Evolutionary conservation across 2,329 filamentous ascomycete species (phyloP).

Genomic region (Aspergillus fischeri): DNA sequence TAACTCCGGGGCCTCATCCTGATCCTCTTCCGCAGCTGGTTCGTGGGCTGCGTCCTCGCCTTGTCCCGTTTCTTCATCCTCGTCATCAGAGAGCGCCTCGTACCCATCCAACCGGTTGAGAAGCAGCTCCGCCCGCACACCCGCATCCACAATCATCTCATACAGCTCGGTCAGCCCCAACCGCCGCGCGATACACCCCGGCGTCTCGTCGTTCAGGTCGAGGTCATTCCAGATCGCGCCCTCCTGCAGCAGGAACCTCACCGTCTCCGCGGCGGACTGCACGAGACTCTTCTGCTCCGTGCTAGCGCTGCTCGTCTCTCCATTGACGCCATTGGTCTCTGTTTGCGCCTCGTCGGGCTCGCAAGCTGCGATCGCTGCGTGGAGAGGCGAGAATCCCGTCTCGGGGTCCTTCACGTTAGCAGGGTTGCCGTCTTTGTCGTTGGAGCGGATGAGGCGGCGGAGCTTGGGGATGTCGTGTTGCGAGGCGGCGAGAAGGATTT

Average conservation of each 20-base stretch:
- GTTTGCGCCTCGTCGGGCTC: conserved; percentile 34
- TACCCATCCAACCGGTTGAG: conserved; percentile 80
- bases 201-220: conserved; percentile 80
- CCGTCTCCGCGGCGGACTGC: conserved; percentile 61
- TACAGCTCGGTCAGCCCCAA: conserved; percentile 70
- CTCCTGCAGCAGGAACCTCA: conserved; percentile 74
- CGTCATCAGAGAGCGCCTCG: conserved; percentile 58
- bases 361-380: conserved; percentile 81
- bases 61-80: conserved; percentile 37
- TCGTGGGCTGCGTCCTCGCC: conserved; percentile 27
- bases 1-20: conserved; percentile 20
- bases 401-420: conserved; percentile 76
- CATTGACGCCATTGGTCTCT: conserved; percentile 13
- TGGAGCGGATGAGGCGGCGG: conserved; percentile 62
- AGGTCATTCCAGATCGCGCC: conserved; percentile 98
- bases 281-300: conserved; percentile 33
- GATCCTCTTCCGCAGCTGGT: conserved; percentile 27
- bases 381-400: conserved; percentile 82
- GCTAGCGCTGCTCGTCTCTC: conserved; percentile 6
- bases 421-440: conserved; percentile 46
- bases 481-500: conserved; percentile 62
- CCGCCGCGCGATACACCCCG: conserved; percentile 74
- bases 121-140: conserved; percentile 83
- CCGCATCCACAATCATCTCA: conserved; percentile 78
- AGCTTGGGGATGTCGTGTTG: conserved; percentile 65